Evolutionary conservation across 345 rosid genomes (phyloP).

Genomic region (Abelmoschus esculentus): DNA sequence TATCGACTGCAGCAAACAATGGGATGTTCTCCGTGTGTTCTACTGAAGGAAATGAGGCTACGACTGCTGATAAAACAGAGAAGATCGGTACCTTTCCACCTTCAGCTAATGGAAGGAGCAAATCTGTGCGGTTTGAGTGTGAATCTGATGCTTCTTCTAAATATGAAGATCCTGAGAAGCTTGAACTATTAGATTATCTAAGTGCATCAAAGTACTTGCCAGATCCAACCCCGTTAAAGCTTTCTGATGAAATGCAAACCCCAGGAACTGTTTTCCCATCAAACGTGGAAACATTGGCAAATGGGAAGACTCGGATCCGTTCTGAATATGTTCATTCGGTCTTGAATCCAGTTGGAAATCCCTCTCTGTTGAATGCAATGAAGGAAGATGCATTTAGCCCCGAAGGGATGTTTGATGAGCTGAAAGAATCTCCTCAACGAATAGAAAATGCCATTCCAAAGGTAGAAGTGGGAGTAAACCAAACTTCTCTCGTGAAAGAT

Average conservation of each 20-base stretch:
- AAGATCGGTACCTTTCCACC: slow-evolving; percentile 17
- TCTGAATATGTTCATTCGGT: slow-evolving; percentile 54
- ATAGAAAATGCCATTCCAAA: slow-evolving; percentile 28
- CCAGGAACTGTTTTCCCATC: slow-evolving; percentile 83
- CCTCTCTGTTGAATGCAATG: slow-evolving; percentile 16
- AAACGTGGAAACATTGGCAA: slow-evolving; percentile 33
- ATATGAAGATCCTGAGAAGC: slow-evolving; percentile 31
- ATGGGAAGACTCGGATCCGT: slow-evolving; percentile 53
- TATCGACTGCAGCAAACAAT: slow-evolving; percentile 30
- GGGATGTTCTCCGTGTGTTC: slow-evolving; percentile 30
- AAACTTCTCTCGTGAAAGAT: slow-evolving; percentile 23
- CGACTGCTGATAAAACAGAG: slow-evolving; percentile 18
- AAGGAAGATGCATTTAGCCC: slow-evolving; percentile 26
- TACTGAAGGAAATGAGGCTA: slow-evolving; percentile 32
- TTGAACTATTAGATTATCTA: slow-evolving; percentile 20
- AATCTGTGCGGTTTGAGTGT: slow-evolving; percentile 49
- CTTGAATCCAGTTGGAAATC: too few relatives aligned
- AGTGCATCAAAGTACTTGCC: slow-evolving; percentile 38
- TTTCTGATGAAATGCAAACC: slow-evolving; percentile 93
- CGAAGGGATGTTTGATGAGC: slow-evolving; percentile 22
- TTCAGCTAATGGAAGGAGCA: slow-evolving; percentile 31
- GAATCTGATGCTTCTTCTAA: slow-evolving; percentile 32
- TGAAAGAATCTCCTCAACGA: slow-evolving; percentile 25
- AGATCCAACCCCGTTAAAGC: slow-evolving; percentile 58
- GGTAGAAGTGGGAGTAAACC: slow-evolving; percentile 15